Evolutionary conservation across 352 stramenopile species (phyloP), one percentile per base, ranked within the genome.

Genomic region (Phytophthora citrophthora): DNA sequence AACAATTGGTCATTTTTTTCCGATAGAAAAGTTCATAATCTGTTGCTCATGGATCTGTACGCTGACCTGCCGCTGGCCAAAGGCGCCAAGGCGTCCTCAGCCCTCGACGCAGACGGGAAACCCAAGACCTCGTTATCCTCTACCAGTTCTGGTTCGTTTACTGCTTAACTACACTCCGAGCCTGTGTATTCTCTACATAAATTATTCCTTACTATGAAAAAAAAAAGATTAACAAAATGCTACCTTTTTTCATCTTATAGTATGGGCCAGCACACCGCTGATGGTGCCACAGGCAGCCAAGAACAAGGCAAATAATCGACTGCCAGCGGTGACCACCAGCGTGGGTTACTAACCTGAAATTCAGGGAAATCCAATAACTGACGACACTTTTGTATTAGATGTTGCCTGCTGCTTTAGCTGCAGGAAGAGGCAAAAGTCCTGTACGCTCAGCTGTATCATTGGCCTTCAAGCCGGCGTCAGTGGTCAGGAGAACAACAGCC

Each of bases 31-130:
- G 29, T 12, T 16, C 24, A 43, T 31, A 43, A 29, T 7, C 20
- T 53, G 5, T 3, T 24, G n/a, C 11, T 13, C 58, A 93, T 93
- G 85, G 85, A 93, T 82, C 54, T 94, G 59, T 94, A 94, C 58
- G 86, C 74, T 2, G 86, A 91, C 50, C 62, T 94, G 45, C 80
- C 83, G 72, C 73, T 89, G 46, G 84, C 81, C 27, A 89, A 90
- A 26, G 80, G 84, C 50, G 75, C 78, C 45, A 72, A 73, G 39
- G 52, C 80, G 54, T 78, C 79, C 39, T 60, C 76, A 9, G 78
- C 76, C 50, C 72, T 85, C 56, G 81, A 75, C 32, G 66, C 66
- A 10, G 68, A 91, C 16, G 76, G 65, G 9, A 90, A 86, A 52
- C 70, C 71, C 61, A 88, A 81, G 68, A 31, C 58, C 2, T 34